Conservation (phyloP, 495 filamentous ascomycete species). For the Lasiosphaeria miniovina region DNA sequence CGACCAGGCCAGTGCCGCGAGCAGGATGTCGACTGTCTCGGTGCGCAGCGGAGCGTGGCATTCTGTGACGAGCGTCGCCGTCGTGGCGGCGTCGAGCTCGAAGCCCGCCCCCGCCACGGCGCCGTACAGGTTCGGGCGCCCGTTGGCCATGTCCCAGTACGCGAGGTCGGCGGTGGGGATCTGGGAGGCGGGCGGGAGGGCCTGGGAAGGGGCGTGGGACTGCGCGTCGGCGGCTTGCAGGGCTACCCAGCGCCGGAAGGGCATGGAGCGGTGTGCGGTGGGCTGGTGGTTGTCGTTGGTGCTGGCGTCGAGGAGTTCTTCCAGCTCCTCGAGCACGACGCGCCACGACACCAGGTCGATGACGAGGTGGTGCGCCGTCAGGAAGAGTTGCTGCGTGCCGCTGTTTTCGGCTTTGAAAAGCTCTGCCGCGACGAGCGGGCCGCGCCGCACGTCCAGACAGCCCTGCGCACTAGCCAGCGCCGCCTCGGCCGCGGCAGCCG, state of each 20-base stretch:
- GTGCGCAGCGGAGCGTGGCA: slow-evolving; percentile 30
- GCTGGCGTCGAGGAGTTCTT: slow-evolving; percentile 46
- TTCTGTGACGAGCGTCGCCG: slow-evolving; percentile 15
- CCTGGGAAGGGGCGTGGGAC: background rate
- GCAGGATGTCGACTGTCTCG: slow-evolving; percentile 34
- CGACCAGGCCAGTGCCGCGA: slow-evolving; percentile 31
- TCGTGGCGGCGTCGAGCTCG: slow-evolving; percentile 19
- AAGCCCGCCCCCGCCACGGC: slow-evolving; percentile 21
- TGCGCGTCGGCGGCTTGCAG: slow-evolving; percentile 17
- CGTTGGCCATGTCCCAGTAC: slow-evolving; percentile 31
- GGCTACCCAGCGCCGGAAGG: slow-evolving; percentile 55
- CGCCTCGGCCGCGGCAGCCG: background rate
- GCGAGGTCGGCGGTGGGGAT: slow-evolving; percentile 15
- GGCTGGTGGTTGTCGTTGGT: background rate
- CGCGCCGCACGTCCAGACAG: slow-evolving; percentile 33
- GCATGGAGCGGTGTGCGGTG: slow-evolving; percentile 27
- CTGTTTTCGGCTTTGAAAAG: slow-evolving; percentile 16
- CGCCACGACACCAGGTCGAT: slow-evolving; percentile 64
- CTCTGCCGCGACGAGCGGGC: slow-evolving; percentile 35
- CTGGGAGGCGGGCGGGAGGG: slow-evolving; percentile 1
- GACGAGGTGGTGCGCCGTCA: slow-evolving; percentile 58
- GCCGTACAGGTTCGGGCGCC: slow-evolving; percentile 26
- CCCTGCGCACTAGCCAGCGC: slow-evolving; percentile 19
- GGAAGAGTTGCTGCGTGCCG: slow-evolving; percentile 41
- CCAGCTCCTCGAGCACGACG: slow-evolving; percentile 56